Base-by-base conservation (phyloP, 129 eudicot species). In the Escallonia rubra region DNA sequence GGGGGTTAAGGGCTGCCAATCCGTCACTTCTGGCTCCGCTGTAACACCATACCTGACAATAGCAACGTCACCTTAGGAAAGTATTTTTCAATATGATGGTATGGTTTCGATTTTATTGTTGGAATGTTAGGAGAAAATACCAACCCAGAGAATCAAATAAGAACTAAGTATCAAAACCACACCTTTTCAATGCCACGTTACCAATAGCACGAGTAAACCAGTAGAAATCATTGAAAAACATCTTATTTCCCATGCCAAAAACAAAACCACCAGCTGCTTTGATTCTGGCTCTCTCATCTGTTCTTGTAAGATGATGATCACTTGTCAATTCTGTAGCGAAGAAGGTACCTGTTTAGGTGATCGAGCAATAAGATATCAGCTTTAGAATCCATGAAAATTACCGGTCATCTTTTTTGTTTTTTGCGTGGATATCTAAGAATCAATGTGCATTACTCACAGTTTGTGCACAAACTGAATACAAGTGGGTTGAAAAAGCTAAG, bases 11-110 rank as follows among this genome's bases (percentile, higher is more conserved):
- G 58, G 58, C 1, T 53, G 58, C 58, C 58, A 53, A 53, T 53
- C 58, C 10, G 23, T 53, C 58, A 53, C 58, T 53, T 53, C 58
- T 53, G 58, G 58, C 15, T 53, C 58, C 58, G 58, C 23, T 53
- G 58, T 53, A 4, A 53, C 5, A 53, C 8, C 5, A 53, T 53
- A 53, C 13, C 16, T 11, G 23, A 34, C 58, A 53, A 12, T 53
- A 8, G 58, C 16, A 53, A 53, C 15, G 14, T 3, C 3, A 10
- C 14, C 4, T 53, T 23, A 11, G 57, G 57, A 11, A 3, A 53
- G 12, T 3, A 23, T 23, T 8, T 51, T 51, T 15, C n/a, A 51
- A 12, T 51, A 51, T 3, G 2, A 51, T 51, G n/a, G 4, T 8
- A 51, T 3, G 3, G 3, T 51, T 51, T 9, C 4, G 10, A 12